Percentiles rank a stretch among this genome's conserved stretches.
Conservation (phyloP, 345 rosid genomes). For the Corchorus olitorius region DNA sequence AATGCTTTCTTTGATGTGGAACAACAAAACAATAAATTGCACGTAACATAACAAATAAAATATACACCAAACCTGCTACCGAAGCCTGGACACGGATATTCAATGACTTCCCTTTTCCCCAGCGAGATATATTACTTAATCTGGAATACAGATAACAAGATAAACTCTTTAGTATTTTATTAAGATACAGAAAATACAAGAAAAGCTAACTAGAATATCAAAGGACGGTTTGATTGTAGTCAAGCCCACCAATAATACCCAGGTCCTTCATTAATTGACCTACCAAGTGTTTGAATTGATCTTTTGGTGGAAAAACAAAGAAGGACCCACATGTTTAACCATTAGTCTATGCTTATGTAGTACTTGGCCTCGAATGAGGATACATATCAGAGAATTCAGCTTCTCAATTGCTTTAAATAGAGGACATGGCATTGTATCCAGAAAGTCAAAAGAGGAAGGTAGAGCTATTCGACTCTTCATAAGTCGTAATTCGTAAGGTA, state of each 20-base stretch:
- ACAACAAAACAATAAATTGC: neutral
- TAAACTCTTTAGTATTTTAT: neutral
- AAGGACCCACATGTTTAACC: neutral
- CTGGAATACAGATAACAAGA: constrained; percentile 29
- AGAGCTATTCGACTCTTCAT: neutral
- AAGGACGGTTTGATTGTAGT: neutral
- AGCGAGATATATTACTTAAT: constrained; percentile 30
- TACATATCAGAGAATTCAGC: neutral
- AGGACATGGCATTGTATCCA: neutral
- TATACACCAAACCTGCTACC: constrained; percentile 49
- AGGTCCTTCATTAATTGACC: neutral
- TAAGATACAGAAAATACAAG: neutral
- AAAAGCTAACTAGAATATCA: neutral
- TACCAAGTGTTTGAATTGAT: neutral
- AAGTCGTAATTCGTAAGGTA: neutral
- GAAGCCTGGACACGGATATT: constrained; percentile 41
- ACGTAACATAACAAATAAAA: constrained; percentile 6
- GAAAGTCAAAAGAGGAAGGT: neutral
- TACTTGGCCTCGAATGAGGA: neutral
- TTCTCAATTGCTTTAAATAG: neutral
- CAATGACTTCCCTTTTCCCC: constrained; percentile 39
- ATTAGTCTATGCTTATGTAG: neutral
- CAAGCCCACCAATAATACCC: constrained; percentile 5
- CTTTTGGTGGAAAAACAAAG: neutral
- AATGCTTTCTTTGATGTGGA: neutral